Percentiles rank a stretch among this genome's conserved stretches.
These are phyloP conservation scores for Opeltia flavorubescens DNA, from an alignment of 495 filamentous ascomycete genomes.

Conservation along the genomic window DNA sequence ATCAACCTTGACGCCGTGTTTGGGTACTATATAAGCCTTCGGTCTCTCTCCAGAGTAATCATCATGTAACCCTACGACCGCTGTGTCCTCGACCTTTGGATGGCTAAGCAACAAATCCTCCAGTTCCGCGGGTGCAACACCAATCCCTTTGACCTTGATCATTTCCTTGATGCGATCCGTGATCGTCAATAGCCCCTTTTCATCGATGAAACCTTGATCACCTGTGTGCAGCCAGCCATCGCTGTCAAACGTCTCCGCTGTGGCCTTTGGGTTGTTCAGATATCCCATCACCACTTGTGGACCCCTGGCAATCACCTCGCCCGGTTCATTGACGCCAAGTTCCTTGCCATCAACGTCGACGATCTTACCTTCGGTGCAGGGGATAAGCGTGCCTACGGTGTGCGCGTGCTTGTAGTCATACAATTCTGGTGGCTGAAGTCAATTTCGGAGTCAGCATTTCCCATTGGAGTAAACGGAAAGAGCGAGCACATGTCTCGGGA, in stretches of 20 bases:
- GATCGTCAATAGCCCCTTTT: conserved; percentile 42
- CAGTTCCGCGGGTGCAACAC: conserved; percentile 55
- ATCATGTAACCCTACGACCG: conserved; percentile 43
- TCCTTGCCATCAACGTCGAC: conserved; percentile 35
- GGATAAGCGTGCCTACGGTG: conserved; percentile 43
- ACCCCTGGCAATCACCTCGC: conserved; percentile 45
- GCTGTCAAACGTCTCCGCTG: conserved; percentile 41
- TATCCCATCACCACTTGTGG: conserved; percentile 48
- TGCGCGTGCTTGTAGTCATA: conserved; percentile 43
- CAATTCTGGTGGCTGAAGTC: conserved; percentile 31
- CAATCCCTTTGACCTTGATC: conserved; percentile 63
- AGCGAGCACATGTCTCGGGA: no score
- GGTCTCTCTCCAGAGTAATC: conserved; percentile 49
- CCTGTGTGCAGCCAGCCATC: conserved; percentile 54
- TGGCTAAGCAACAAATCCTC: conserved; percentile 50
- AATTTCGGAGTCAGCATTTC: no score
- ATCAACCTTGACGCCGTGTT: conserved; percentile 17
- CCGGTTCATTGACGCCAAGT: conserved; percentile 32
- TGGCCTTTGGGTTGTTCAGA: conserved; percentile 38
- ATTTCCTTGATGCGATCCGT: conserved; percentile 60
- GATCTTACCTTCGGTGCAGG: conserved; percentile 49
- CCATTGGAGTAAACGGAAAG: no score
- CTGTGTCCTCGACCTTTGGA: conserved; percentile 41
- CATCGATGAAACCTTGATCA: conserved; percentile 45
- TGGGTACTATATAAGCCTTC: conserved; percentile 48